These are phyloP conservation scores for Clarkia xantiana DNA, from an alignment of 345 rosid species.

Conservation along the genomic window DNA sequence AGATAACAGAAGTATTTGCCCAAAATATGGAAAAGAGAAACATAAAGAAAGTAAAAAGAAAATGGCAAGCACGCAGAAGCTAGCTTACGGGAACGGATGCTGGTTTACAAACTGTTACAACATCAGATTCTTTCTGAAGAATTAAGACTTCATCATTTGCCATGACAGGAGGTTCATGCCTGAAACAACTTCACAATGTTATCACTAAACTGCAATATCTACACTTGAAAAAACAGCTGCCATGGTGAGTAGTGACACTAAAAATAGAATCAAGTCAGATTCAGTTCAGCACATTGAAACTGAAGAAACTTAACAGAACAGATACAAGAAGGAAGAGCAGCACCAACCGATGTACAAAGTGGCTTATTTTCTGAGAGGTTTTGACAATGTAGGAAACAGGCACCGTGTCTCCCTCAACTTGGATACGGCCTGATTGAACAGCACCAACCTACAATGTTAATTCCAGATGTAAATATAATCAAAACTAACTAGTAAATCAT, in stretches of 20 bases:
- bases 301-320: background rate
- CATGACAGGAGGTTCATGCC: constrained; percentile 90
- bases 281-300: no score
- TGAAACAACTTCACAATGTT: constrained; percentile 28
- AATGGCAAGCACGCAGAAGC: background rate
- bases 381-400: constrained; percentile 62
- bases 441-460: constrained; percentile 44
- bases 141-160: constrained; percentile 34
- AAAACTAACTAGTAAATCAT: no score
- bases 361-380: constrained; percentile 75
- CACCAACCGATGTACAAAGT: constrained; percentile 69
- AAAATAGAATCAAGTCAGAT: no score
- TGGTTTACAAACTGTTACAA: constrained; percentile 73
- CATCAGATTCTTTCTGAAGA: constrained; percentile 59
- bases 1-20: no score
- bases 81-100: constrained; percentile 77
- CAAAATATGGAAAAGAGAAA: background rate
- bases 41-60: background rate
- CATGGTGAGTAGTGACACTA: no score
- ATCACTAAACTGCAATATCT: constrained; percentile 4
- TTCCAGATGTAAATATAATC: background rate
- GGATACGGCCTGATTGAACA: constrained; percentile 70
- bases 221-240: no score
- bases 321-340: background rate
- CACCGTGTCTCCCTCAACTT: constrained; percentile 66